A percentile compares a stretch with the other conserved stretches of the same genome.
These are phyloP conservation scores for Hyaloscypha variabilis DNA, from an alignment of 495 filamentous ascomycete genomes.

Conservation along the genomic window DNA sequence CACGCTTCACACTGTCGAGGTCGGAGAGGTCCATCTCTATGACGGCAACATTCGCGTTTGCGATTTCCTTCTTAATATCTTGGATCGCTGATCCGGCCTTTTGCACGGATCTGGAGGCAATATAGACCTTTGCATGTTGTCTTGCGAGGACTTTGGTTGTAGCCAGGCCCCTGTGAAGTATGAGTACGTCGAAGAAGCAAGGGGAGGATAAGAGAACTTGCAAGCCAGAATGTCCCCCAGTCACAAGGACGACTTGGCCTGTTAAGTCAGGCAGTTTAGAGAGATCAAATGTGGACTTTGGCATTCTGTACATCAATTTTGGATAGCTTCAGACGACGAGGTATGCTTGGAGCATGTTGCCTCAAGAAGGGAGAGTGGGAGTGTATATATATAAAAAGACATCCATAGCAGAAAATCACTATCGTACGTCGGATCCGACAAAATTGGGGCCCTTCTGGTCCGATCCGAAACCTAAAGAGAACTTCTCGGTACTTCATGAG, in stretches of 20 bases:
- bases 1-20: constrained; percentile 7
- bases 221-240: constrained; percentile 48
- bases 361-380: too few relatives aligned
- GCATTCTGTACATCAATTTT: neutral
- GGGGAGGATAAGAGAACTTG: too few relatives aligned
- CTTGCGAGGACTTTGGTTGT: neutral
- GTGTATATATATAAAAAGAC: too few relatives aligned
- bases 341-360: too few relatives aligned
- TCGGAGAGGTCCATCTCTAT: constrained; percentile 6
- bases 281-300: neutral
- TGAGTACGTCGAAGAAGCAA: neutral
- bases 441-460: too few relatives aligned
- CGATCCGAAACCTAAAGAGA: too few relatives aligned
- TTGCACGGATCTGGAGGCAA: neutral
- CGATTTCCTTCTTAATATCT: neutral
- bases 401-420: too few relatives aligned
- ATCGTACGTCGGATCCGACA: too few relatives aligned
- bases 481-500: too few relatives aligned
- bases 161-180: neutral
- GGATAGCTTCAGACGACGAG: too few relatives aligned
- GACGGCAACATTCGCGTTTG: neutral
- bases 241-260: constrained; percentile 61
- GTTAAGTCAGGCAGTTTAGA: constrained; percentile 46
- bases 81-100: neutral
- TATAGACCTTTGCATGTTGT: constrained; percentile 3